Percentiles rank a stretch among this genome's conserved stretches.
phyloP scores from a whole-genome alignment of 257 asterid genomes.

The Solanum lycopersicoides region DNA sequence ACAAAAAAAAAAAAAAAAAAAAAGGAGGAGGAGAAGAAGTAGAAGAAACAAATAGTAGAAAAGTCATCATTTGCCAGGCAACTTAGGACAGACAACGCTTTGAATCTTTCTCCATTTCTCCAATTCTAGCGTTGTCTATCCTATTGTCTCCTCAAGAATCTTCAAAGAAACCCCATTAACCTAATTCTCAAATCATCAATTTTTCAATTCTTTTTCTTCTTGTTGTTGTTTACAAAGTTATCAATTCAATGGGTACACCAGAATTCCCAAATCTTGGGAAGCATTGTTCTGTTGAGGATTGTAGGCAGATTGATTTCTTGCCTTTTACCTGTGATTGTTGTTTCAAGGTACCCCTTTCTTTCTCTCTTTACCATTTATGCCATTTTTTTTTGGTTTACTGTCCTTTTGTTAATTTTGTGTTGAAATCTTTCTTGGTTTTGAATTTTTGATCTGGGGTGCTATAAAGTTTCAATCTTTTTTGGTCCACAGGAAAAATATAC shows the following conservation, averaged over 20 bases:
- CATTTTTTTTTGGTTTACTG: neutral
- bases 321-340: conserved; percentile 97
- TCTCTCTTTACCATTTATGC: neutral
- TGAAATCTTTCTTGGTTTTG: neutral
- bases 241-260: conserved; percentile 73
- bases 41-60: neutral
- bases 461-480: neutral
- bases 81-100: neutral
- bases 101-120: neutral
- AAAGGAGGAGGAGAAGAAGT: no score
- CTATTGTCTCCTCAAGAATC: neutral
- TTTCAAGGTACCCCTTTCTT: conserved; percentile 28
- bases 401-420: neutral
- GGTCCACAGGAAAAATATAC: neutral
- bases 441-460: neutral
- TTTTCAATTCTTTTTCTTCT: neutral
- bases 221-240: neutral
- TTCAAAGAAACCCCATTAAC: neutral
- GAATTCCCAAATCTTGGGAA: conserved; percentile 81
- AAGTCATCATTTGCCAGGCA: neutral
- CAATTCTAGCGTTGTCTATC: neutral
- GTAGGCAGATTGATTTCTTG: conserved; percentile 84
- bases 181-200: neutral
- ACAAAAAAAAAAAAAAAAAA: no score
- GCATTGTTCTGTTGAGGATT: conserved; percentile 81